Evolutionary conservation across 768 basidiomycete species (phyloP).

Genomic region (Cystobasidium tubakii): DNA sequence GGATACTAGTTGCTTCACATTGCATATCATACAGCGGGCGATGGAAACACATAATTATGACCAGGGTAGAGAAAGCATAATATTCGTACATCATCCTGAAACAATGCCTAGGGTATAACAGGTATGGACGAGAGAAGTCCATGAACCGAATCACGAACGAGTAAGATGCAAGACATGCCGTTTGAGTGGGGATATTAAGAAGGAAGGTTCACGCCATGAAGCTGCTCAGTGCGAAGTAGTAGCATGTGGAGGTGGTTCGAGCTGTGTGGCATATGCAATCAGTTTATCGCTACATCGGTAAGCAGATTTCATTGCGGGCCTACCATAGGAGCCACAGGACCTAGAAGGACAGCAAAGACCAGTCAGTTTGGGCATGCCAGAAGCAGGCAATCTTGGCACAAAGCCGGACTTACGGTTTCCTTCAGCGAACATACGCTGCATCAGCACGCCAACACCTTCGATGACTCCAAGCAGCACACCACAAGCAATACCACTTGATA

Average conservation of each 20-base stretch:
- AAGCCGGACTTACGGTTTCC: conserved; percentile 7
- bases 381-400: background rate
- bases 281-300: background rate
- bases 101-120: conserved; percentile 7
- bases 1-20: too few relatives aligned
- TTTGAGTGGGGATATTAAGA: background rate
- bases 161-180: background rate
- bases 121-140: background rate
- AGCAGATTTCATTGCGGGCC: background rate
- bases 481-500: conserved; percentile 89
- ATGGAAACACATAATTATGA: background rate
- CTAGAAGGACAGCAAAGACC: background rate
- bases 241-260: conserved; percentile 23
- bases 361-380: background rate
- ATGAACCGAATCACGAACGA: background rate
- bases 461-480: conserved; percentile 80
- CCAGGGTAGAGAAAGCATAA: background rate
- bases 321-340: conserved; percentile 22
- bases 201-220: background rate
- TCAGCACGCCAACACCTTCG: conserved; percentile 87
- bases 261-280: background rate
- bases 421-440: conserved; percentile 81
- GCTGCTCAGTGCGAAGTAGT: background rate
- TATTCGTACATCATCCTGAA: conserved; percentile 8
- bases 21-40: background rate